Evolutionary conservation across 2,329 filamentous ascomycete species (phyloP).

Genomic region (Botrytis paeoniae): DNA sequence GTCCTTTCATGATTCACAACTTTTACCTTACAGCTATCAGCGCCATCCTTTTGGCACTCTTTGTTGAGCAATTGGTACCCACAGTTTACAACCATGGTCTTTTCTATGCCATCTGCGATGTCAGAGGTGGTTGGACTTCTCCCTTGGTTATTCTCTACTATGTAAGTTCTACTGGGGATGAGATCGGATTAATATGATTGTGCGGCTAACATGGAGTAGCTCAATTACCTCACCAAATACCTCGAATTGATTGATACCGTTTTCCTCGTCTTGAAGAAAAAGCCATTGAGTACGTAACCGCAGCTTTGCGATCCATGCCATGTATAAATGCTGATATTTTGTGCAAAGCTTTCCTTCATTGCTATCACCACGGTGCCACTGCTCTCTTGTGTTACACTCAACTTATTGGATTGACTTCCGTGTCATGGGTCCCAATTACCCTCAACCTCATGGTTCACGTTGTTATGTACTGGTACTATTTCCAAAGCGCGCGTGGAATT

Average conservation of each 20-base stretch:
- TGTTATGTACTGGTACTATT: constrained; percentile 99
- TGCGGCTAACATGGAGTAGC: constrained; percentile 53
- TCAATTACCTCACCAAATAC: constrained; percentile 98
- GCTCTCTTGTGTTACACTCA: constrained; percentile 98
- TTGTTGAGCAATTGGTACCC: constrained; percentile 86
- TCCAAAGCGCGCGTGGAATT: constrained; percentile 94
- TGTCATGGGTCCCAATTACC: constrained; percentile 92
- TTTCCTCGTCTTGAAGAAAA: constrained; percentile 99
- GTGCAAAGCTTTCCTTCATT: constrained; percentile 83
- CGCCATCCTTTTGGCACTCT: constrained; percentile 74
- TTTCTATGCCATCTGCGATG: constrained; percentile 83
- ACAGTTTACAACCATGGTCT: constrained; percentile 76
- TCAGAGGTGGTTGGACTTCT: constrained; percentile 86
- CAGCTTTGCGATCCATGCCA: neutral
- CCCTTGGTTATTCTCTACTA: constrained; percentile 94
- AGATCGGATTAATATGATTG: neutral
- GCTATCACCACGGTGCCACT: constrained; percentile 96
- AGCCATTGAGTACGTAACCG: constrained; percentile 71
- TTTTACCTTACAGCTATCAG: constrained; percentile 88
- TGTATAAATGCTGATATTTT: constrained; percentile 37
- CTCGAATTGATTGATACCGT: constrained; percentile 92
- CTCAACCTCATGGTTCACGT: constrained; percentile 94
- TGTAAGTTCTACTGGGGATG: constrained; percentile 55
- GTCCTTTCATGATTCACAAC: constrained; percentile 94
- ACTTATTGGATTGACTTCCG: constrained; percentile 85